Percentiles rank a stretch among this genome's conserved stretches.
Evolutionary conservation across 352 stramenopile species (phyloP).

Genomic region (Pythium dissotocum): DNA sequence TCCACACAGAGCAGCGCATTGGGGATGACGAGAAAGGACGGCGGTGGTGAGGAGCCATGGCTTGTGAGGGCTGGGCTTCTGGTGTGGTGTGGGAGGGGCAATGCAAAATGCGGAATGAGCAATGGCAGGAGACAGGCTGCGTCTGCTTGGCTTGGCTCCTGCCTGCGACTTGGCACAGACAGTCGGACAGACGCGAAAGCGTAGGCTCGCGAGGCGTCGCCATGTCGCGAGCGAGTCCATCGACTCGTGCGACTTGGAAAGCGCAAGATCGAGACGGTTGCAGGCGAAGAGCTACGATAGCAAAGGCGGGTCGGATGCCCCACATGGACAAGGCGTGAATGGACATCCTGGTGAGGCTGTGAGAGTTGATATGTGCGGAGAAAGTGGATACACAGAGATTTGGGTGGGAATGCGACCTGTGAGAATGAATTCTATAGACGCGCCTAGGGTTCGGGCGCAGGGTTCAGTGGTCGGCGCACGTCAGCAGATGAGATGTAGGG

Average conservation of each 20-base stretch:
- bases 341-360: constrained; percentile 13
- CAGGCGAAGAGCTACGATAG: constrained; percentile 1
- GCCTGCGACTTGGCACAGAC: too few species aligned
- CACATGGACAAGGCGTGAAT: background rate
- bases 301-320: constrained; percentile 1
- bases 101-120: background rate
- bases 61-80: background rate
- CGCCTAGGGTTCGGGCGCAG: background rate
- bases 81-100: background rate
- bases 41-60: constrained; percentile 1
- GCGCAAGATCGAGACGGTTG: constrained; percentile 7
- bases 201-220: background rate
- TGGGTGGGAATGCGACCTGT: constrained; percentile 5
- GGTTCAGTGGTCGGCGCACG: constrained; percentile 19
- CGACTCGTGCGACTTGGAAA: background rate
- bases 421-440: constrained; percentile 11
- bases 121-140: background rate
- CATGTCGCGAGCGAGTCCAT: background rate
- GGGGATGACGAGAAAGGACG: background rate
- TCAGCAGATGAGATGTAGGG: constrained; percentile 9
- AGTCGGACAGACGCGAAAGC: too few species aligned
- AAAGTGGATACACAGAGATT: constrained; percentile 5
- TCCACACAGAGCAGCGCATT: background rate
- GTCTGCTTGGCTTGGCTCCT: background rate
- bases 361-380: constrained; percentile 15